Percentiles rank a stretch among this genome's conserved stretches.
These are phyloP conservation scores for Metschnikowia matae DNA, from an alignment of 805 yeast genomes.

Conservation along the genomic window DNA sequence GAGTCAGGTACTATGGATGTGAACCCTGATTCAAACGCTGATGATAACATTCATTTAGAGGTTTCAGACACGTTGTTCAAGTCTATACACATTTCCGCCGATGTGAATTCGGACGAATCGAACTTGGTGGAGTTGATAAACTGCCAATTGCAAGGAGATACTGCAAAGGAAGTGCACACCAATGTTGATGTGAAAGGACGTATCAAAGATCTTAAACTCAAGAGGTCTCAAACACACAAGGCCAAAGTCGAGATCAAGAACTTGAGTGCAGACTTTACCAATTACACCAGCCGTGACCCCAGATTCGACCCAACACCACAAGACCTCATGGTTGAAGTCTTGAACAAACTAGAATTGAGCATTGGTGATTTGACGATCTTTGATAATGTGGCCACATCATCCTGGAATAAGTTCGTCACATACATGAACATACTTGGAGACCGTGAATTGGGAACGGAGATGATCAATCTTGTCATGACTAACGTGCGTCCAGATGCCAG, in stretches of 20 bases:
- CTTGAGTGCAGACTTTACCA: constrained; percentile 44
- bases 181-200: constrained; percentile 31
- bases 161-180: constrained; percentile 13
- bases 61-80: constrained; percentile 64
- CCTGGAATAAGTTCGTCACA: constrained; percentile 84
- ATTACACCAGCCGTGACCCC: constrained; percentile 48
- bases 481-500: constrained; percentile 61
- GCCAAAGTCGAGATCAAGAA: constrained; percentile 51
- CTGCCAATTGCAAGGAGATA: constrained; percentile 28
- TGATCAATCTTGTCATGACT: constrained; percentile 51
- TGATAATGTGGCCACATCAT: constrained; percentile 81
- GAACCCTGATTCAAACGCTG: neutral
- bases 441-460: constrained; percentile 62
- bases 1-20: neutral
- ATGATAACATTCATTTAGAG: neutral
- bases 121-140: constrained; percentile 53
- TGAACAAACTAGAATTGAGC: constrained; percentile 47
- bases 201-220: constrained; percentile 49
- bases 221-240: constrained; percentile 62
- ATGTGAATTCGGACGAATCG: constrained; percentile 44
- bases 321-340: constrained; percentile 34
- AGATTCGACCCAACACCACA: constrained; percentile 32
- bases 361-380: constrained; percentile 55
- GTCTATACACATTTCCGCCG: constrained; percentile 69
- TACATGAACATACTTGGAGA: constrained; percentile 67